Conservation (phyloP, 345 rosid genomes). For the Bruguiera parviflora region DNA sequence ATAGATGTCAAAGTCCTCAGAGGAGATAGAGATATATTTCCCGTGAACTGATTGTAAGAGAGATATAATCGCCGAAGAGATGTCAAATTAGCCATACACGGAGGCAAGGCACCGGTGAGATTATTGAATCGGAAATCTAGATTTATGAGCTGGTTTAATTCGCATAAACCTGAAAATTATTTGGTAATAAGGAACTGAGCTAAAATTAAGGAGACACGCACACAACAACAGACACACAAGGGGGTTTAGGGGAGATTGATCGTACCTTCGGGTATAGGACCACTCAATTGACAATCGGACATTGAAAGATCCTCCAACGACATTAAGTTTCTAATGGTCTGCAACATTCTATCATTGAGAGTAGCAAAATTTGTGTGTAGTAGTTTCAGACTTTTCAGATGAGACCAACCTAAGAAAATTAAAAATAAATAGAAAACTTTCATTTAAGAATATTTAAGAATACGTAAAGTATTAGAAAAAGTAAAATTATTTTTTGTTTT, state of each 20-base stretch:
- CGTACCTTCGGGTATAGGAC: too few species aligned
- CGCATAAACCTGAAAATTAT: not conserved
- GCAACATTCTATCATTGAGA: too few species aligned
- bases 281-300: too few species aligned
- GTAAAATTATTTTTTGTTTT: too few species aligned
- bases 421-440: not conserved
- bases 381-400: not conserved
- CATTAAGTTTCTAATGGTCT: too few species aligned
- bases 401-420: not conserved
- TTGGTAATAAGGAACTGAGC: not conserved
- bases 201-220: not conserved
- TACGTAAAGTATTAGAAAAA: too few species aligned
- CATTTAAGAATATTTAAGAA: too few species aligned
- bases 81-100: not conserved
- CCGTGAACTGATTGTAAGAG: not conserved
- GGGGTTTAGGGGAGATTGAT: too few species aligned
- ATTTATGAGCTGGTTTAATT: not conserved
- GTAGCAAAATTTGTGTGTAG: accelerated
- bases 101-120: not conserved
- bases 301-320: too few species aligned
- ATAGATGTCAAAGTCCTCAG: not conserved
- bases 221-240: not conserved
- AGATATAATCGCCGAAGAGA: too few species aligned
- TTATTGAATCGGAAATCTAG: not conserved
- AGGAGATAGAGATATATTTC: too few species aligned